Base-by-base conservation (phyloP, 2,329 filamentous ascomycete species). In the Botrytis fragariae region DNA sequence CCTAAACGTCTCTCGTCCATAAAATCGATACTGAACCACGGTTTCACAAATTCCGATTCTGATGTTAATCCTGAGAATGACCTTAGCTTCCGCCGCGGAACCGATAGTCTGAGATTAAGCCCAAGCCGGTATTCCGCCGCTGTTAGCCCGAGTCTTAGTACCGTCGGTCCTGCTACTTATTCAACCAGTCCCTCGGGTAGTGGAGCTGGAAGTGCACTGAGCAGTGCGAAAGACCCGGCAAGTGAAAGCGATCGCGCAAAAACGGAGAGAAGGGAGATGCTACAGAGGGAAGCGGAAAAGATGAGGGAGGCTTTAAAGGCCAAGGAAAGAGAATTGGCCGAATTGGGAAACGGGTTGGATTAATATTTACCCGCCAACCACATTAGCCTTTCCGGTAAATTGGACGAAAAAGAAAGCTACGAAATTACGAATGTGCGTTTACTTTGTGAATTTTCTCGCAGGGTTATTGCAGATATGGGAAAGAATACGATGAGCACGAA, bases 281-380 rank as follows among this genome's bases (percentile, higher is more conserved):
- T 97, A 67, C 87, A 91, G 80, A 86, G 89, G 37, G 93, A 97
- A 81, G 90, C 92, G 0, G 92, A 95, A 79, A 86, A 86, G 70
- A 96, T 96, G 90, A 87, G 81, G 62, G 80, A 81, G 71, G 79
- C 77, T 10, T 70, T 82, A 16, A 76, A 75, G 29, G 79, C 79
- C 3, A 81, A 80, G 69, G 79, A 81, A 72, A 74, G 76, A 59
- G 79, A 81, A 68, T 68, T 81, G 72, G 78, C 76, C 45, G 79
- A 81, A 39, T 67, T 81, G 65, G 75, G 74, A 29, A 35, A 45
- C 69, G 72, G 73, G 14, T 37, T 54, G 45, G 60, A 67, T 32
- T 72, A 71, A 71, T n/a, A 42, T 57, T 69, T 42, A 68, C 35
- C 64, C 45, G 64, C 48, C 35, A 42, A 57, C n/a, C 64, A 54